These are phyloP conservation scores for Yamadazyma jaroonii DNA, from an alignment of 1,139 yeast genomes.

Conservation along the genomic window DNA sequence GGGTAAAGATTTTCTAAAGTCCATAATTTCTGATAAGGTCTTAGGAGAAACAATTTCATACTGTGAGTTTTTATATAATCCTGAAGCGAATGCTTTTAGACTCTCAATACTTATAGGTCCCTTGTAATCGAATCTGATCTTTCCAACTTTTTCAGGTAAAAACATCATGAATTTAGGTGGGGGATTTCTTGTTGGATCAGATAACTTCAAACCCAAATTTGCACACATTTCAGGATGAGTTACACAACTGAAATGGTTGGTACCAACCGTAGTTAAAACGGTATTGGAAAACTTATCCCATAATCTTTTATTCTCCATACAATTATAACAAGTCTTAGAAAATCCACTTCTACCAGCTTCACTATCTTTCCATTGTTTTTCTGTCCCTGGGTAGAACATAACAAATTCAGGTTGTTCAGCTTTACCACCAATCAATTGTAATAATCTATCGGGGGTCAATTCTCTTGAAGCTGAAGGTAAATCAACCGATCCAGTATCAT, in stretches of 20 bases:
- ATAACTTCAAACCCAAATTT: constrained; percentile 39
- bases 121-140: constrained; percentile 33
- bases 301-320: constrained; percentile 46
- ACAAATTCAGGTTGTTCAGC: constrained; percentile 49
- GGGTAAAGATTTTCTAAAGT: constrained; percentile 32
- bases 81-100: constrained; percentile 32
- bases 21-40: constrained; percentile 41
- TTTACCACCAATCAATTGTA: constrained; percentile 48
- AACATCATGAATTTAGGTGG: constrained; percentile 36
- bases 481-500: constrained; percentile 33
- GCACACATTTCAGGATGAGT: constrained; percentile 49
- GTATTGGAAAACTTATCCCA: constrained; percentile 61
- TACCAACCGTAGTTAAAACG: constrained; percentile 37
- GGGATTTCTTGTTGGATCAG: constrained; percentile 12
- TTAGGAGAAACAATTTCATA: constrained; percentile 38
- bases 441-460: constrained; percentile 29
- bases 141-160: constrained; percentile 37
- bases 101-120: constrained; percentile 23
- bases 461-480: constrained; percentile 37
- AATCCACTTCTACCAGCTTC: constrained; percentile 37
- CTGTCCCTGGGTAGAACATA: constrained; percentile 61
- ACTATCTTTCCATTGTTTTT: constrained; percentile 37
- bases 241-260: constrained; percentile 61
- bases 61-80: constrained; percentile 33
- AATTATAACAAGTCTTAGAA: constrained; percentile 40